Evolutionary conservation across 2,329 filamentous ascomycete species (phyloP).

Genomic region (Scleromitrula shiraiana): DNA sequence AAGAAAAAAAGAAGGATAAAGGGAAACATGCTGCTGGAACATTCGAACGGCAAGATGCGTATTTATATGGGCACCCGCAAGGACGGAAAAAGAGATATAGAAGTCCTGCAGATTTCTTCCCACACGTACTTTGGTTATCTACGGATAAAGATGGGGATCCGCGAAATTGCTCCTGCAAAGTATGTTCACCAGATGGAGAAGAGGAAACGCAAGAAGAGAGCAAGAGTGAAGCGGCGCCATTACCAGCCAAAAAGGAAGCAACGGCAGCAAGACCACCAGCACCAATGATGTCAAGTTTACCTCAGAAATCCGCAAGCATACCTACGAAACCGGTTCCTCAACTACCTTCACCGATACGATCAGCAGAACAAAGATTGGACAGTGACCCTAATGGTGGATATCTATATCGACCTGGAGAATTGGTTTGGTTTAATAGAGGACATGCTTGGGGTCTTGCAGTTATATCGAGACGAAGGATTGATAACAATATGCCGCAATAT

Average conservation of each 20-base stretch:
- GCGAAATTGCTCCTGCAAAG: slow-evolving; percentile 48
- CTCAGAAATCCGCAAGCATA: neutral
- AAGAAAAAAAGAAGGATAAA: slow-evolving; percentile 33
- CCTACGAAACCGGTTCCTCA: slow-evolving; percentile 11
- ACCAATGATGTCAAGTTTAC: neutral
- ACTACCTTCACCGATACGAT: slow-evolving; percentile 3
- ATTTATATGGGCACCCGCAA: slow-evolving; percentile 51
- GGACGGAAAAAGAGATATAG: slow-evolving; percentile 49
- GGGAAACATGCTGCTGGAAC: slow-evolving; percentile 36
- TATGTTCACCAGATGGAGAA: slow-evolving; percentile 45
- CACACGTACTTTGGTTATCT: slow-evolving; percentile 48
- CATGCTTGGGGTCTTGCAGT: slow-evolving; percentile 46
- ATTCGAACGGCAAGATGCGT: slow-evolving; percentile 49
- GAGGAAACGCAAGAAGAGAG: slow-evolving; percentile 30
- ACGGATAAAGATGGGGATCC: slow-evolving; percentile 43
- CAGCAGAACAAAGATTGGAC: slow-evolving; percentile 42
- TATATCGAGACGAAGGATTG: slow-evolving; percentile 38
- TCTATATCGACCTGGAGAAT: slow-evolving; percentile 45
- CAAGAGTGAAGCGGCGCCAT: slow-evolving; percentile 15
- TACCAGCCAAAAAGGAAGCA: slow-evolving; percentile 13
- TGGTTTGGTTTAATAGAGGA: slow-evolving; percentile 47
- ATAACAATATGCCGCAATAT: slow-evolving; percentile 32
- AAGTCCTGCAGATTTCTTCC: slow-evolving; percentile 52
- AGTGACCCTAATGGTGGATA: slow-evolving; percentile 37
- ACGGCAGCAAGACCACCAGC: slow-evolving; percentile 5